phyloP scores from a whole-genome alignment of 352 stramenopile species.

The Globisporangium spinosum region DNA sequence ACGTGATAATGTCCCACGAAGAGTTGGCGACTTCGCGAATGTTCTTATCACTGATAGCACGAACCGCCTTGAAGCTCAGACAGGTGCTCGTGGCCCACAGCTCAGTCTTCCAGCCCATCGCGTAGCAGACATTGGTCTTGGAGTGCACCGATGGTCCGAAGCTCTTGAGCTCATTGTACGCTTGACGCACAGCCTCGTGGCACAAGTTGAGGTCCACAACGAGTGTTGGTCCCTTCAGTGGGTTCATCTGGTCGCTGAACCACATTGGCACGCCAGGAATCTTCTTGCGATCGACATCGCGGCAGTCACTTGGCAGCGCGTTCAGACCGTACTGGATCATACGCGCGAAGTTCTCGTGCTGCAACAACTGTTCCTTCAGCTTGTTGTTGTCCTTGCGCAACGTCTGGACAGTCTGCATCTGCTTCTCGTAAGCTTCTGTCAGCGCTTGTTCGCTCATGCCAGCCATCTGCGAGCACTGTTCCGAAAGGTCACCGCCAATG shows the following conservation, averaged over 20 bases:
- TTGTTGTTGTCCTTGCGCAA: constrained; percentile 84
- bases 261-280: constrained; percentile 67
- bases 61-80: constrained; percentile 67
- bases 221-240: constrained; percentile 66
- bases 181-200: constrained; percentile 72
- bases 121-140: constrained; percentile 83
- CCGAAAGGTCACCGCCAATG: constrained; percentile 69
- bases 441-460: constrained; percentile 78
- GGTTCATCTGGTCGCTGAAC: constrained; percentile 81
- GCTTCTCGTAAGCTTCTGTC: constrained; percentile 78
- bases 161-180: constrained; percentile 75
- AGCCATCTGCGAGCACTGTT: constrained; percentile 78
- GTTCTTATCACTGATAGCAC: constrained; percentile 62
- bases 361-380: constrained; percentile 74
- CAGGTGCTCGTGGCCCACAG: constrained; percentile 74
- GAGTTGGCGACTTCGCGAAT: constrained; percentile 67
- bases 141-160: constrained; percentile 74
- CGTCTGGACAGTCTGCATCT: constrained; percentile 76
- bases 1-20: constrained; percentile 85
- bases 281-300: constrained; percentile 76
- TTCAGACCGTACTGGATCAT: constrained; percentile 86
- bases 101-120: constrained; percentile 85
- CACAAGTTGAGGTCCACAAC: constrained; percentile 76
- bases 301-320: constrained; percentile 68
- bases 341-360: constrained; percentile 82